Evolutionary conservation across 257 asterid species (phyloP).

Genomic region (Capsicum rhomboideum): DNA sequence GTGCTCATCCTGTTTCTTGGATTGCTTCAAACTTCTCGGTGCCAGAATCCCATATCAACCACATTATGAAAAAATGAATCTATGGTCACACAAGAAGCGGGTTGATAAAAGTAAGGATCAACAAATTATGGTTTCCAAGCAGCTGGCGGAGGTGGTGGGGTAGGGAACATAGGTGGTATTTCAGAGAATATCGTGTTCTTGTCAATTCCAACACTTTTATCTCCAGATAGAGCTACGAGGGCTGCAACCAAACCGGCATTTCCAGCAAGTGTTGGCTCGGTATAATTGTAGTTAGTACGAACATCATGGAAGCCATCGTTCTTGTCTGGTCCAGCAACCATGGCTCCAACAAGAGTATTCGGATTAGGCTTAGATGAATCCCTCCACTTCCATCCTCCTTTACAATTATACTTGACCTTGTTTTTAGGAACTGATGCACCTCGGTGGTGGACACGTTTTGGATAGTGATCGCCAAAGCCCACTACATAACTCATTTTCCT

Average conservation of each 20-base stretch:
- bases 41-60: background rate
- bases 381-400: constrained; percentile 97
- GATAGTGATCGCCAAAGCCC: constrained; percentile 74
- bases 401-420: constrained; percentile 66
- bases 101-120: background rate
- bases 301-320: constrained; percentile 76
- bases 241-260: constrained; percentile 97
- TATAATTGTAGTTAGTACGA: constrained; percentile 77
- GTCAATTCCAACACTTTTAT: constrained; percentile 36
- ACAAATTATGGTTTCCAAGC: constrained; percentile 68
- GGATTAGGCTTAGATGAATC: constrained; percentile 73
- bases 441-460: constrained; percentile 88
- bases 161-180: constrained; percentile 91
- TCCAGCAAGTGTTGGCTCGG: constrained; percentile 90
- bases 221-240: constrained; percentile 84
- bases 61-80: constrained; percentile 17
- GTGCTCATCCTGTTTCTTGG: background rate
- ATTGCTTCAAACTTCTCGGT: constrained; percentile 1
- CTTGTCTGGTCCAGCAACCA: constrained; percentile 98
- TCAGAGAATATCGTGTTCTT: constrained; percentile 93
- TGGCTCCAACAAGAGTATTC: constrained; percentile 69
- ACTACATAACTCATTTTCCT: constrained; percentile 92
- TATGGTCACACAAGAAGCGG: background rate
- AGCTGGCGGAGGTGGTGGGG: constrained; percentile 96
- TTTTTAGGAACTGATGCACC: constrained; percentile 91